phyloP scores from a whole-genome alignment of 257 asterid species.

The Ehretia macrophylla region DNA sequence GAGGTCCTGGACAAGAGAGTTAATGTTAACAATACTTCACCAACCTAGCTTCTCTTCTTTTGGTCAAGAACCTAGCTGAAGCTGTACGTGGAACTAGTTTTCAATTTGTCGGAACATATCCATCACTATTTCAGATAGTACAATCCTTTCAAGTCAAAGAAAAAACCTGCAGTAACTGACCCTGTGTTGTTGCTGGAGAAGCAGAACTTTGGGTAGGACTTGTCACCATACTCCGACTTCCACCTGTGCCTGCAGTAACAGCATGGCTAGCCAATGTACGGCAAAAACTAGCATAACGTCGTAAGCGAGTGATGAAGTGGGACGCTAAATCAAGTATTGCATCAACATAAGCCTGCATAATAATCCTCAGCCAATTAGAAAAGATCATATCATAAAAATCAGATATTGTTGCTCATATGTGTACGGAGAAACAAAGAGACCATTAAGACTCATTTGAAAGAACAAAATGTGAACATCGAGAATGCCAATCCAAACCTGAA shows the following conservation, averaged over 20 bases:
- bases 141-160: background rate
- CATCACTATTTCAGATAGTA: background rate
- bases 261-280: constrained; percentile 99
- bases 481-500: constrained; percentile 56
- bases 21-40: background rate
- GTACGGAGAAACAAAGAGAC: background rate
- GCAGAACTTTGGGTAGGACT: constrained; percentile 83
- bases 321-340: constrained; percentile 99
- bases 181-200: constrained; percentile 67
- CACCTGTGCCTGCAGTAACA: constrained; percentile 91
- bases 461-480: background rate
- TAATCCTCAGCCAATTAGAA: constrained; percentile 20
- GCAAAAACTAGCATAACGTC: constrained; percentile 99
- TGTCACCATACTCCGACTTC: constrained; percentile 81
- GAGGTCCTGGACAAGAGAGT: constrained; percentile 44
- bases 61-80: too few relatives aligned
- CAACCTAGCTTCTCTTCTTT: background rate
- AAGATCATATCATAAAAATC: constrained; percentile 3
- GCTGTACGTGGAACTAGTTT: background rate
- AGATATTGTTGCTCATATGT: background rate
- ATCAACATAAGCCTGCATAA: constrained; percentile 87
- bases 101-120: background rate
- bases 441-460: background rate
- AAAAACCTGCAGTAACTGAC: constrained; percentile 36
- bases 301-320: constrained; percentile 90